These are phyloP conservation scores for Coix lacrymajobi DNA, from an alignment of 176 grass and related monocot genomes.

Conservation along the genomic window DNA sequence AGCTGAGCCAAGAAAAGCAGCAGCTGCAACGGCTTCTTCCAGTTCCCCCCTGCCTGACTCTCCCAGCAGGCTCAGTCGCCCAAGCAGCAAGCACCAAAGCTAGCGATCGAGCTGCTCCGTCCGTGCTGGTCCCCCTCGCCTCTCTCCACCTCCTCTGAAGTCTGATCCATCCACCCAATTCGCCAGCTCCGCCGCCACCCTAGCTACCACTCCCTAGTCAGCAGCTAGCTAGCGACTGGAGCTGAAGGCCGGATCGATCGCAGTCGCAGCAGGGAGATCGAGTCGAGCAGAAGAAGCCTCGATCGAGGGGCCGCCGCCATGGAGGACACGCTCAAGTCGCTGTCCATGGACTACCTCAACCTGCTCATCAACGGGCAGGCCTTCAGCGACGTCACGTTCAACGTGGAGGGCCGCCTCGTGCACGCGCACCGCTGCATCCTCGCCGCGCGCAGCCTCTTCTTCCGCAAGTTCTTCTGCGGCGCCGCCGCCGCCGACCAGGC, in stretches of 20 bases:
- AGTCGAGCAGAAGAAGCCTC: not conserved
- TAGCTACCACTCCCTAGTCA: not conserved
- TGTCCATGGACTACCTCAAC: conserved; percentile 98
- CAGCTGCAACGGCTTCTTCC: conserved; percentile 35
- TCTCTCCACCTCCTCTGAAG: not conserved
- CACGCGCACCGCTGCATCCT: conserved; percentile 99
- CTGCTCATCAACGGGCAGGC: conserved; percentile 97
- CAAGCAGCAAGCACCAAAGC: not conserved
- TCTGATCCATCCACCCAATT: not conserved
- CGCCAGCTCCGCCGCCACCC: not conserved
- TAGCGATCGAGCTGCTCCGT: not conserved
- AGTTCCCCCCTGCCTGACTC: conserved; percentile 12
- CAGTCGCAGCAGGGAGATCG: conserved; percentile 16
- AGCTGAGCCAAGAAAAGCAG: conserved; percentile 29
- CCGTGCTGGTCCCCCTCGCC: not conserved
- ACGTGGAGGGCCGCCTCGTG: conserved; percentile 84
- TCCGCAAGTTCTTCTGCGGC: conserved; percentile 94
- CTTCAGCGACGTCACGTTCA: conserved; percentile 98
- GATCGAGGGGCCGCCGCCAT: no score
- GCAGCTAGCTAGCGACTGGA: not conserved
- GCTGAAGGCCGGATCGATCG: not conserved
- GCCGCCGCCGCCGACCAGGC: conserved; percentile 38
- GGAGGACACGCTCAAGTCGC: conserved; percentile 91
- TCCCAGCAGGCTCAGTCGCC: not conserved
- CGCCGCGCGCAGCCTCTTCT: conserved; percentile 93